Base-by-base conservation (phyloP, 1,139 yeast species). In the Blastobotrys apis region DNA sequence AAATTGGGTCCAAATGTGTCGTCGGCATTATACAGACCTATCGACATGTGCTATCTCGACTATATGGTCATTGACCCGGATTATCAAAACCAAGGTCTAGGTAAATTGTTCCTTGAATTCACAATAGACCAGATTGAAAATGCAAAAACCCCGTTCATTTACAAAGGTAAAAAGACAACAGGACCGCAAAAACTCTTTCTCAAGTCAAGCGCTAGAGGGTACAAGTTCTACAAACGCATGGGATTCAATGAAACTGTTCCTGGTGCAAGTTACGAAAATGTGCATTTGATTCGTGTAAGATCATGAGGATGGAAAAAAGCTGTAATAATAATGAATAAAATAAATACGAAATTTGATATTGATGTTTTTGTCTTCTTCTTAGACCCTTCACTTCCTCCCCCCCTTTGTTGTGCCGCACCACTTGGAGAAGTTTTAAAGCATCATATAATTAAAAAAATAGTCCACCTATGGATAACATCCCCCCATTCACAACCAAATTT, bases 11-110 rank as follows among this genome's bases (percentile, higher is more conserved):
- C 21, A 12, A 44, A 53, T 30, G 44, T 51, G 3, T 29, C n/a
- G 10, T 37, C 13, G 2, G 46, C 44, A 6, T 33, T 43, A 25
- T 53, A 53, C 37, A 45, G 50, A 5, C 37, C 44, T 12, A 38
- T 41, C 22, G 51, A 49, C 22, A 39, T 44, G 42, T 37, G 40
- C 20, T 46, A 48, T 32, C 39, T 53, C 19, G 34, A 47, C 10
- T 45, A 27, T 15, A 44, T 53, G 33, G 43, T 40, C 12, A 42
- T 51, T n/a, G 31, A 45, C 20, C 52, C 50, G 3, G 41, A 39
- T 6, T 42, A 44, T 35, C 54, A 53, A 26, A 31, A 48, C 13
- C 36, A 41, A 17, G 53, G 53, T 1, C 26, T 29, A 4, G 40
- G 40, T 4, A 20, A 9, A 13, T 12, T 27, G 27, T 37, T 37